Conservation (phyloP, 148 eudicot genomes). For the Chenopodium quinoa region DNA sequence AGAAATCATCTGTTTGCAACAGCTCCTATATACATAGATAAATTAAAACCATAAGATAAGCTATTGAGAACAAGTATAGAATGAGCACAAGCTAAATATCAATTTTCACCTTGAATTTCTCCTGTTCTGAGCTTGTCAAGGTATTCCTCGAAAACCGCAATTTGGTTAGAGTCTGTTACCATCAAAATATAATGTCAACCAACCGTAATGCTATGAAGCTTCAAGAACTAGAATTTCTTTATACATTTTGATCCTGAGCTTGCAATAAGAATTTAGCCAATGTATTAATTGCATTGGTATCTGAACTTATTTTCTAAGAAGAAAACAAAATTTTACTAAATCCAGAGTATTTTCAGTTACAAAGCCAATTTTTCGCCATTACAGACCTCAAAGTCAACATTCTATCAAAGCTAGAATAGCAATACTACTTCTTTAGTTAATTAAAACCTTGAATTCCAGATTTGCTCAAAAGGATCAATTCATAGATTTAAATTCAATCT, state of each 20-base stretch:
- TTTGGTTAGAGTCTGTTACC: constrained; percentile 80
- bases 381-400: too few species aligned
- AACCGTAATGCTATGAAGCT: neutral
- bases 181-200: constrained; percentile 14
- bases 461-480: neutral
- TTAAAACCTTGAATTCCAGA: neutral
- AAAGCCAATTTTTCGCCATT: too few species aligned
- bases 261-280: neutral
- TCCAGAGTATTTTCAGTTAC: too few species aligned
- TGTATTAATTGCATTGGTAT: too few species aligned
- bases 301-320: too few species aligned
- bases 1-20: constrained; percentile 72
- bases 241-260: neutral
- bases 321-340: too few species aligned
- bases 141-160: constrained; percentile 80
- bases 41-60: neutral
- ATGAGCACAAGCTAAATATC: neutral
- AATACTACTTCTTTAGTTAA: neutral
- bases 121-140: constrained; percentile 60
- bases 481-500: neutral
- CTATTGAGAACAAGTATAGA: neutral
- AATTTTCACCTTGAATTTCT: constrained; percentile 64
- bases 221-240: neutral
- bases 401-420: neutral
- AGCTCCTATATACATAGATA: constrained; percentile 48